phyloP scores from a whole-genome alignment of 257 asterid species.

The Solanum habrochaites region DNA sequence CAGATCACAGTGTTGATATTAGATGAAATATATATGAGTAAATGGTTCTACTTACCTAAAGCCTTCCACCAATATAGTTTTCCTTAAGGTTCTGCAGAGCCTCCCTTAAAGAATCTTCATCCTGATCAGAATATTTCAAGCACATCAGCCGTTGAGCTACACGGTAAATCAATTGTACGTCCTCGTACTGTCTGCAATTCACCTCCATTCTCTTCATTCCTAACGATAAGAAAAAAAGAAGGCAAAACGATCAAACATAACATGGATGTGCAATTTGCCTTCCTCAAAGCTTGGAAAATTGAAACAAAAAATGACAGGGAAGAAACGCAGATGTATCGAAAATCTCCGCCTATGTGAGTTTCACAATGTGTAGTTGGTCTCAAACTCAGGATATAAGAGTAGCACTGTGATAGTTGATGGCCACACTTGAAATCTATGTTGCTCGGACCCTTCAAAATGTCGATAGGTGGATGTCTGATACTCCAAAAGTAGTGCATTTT shows the following conservation, averaged over 20 bases:
- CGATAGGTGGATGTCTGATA: no score
- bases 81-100: slow-evolving; percentile 74
- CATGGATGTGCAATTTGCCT: neutral
- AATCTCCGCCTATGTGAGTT: no score
- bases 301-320: neutral
- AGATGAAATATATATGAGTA: neutral
- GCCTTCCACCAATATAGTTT: slow-evolving; percentile 30
- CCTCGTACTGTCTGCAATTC: slow-evolving; percentile 32
- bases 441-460: no score
- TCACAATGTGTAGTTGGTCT: no score
- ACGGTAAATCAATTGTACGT: slow-evolving; percentile 60
- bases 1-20: neutral
- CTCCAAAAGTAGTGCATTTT: no score
- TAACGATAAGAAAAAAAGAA: neutral
- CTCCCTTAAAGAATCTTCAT: slow-evolving; percentile 56
- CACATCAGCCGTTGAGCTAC: slow-evolving; percentile 72
- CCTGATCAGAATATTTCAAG: slow-evolving; percentile 82
- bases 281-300: neutral
- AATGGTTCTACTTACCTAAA: slow-evolving; percentile 4
- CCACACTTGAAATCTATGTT: no score
- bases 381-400: neutral
- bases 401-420: neutral
- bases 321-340: neutral
- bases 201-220: slow-evolving; percentile 67
- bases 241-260: neutral